Base-by-base conservation (phyloP, 208 protist genomes). In the Trypanosoma scelopori region DNA sequence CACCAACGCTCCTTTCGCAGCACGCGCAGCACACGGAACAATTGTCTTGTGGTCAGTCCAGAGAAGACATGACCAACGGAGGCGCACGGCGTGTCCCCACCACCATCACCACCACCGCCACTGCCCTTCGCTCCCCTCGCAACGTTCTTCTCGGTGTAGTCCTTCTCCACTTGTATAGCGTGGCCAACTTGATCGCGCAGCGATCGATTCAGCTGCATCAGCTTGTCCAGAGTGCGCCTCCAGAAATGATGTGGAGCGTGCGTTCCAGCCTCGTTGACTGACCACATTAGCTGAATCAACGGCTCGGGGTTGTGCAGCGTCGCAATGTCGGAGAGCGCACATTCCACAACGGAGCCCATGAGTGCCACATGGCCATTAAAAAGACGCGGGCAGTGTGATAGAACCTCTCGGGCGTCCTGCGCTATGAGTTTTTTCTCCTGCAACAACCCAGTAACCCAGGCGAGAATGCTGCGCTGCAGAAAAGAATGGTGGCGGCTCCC, bases 1-100 rank as follows among this genome's bases (percentile, higher is more conserved):
- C 62, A 64, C 79, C 81, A 91, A 22, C 70, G 61, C 60, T 85
- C 81, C 18, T 58, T 50, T 59, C 77, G 73, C 49, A 90, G 69
- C 48, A 93, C 81, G 47, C 56, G 63, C 9, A 93, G 72, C 16
- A 79, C 53, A 58, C 87, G 87, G 69, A 82, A 93, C 23, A 93
- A 45, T 57, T 93, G 83, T n/a, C 87, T 70, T 15, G 87, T 93
- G 0, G 83, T 86, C 18, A 93, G 67, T 9, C 81, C 78, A 41
- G 83, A 88, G 63, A 93, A 93, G 11, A 93, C 79, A 64, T 93
- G 87, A 2, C 82, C 83, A 1, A 63, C 76, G 5, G 42, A 12
- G 0, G 5, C 37, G 18, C 55, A 49, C 3, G 22, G 22, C 1
- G 43, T 27, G 3, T 61, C 22, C 52, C 47, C 22, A 32, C 49